Conservation (phyloP, 306 rosid species). For the Geum urbanum region DNA sequence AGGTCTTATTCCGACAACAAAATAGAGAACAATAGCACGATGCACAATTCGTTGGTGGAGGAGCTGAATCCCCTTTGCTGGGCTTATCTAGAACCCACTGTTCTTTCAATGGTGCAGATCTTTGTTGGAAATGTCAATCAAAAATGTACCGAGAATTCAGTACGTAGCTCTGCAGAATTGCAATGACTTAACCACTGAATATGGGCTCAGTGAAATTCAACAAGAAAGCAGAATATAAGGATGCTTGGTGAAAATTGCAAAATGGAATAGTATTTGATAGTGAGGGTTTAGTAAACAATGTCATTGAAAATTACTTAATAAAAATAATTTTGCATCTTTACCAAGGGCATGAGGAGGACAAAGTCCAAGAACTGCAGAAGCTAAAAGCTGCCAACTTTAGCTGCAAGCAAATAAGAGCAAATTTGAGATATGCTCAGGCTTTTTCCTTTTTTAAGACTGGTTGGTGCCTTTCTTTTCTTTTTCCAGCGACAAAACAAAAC, state of each 20-base stretch:
- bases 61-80: not conserved
- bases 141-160: not conserved
- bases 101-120: not conserved
- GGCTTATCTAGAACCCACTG: not conserved
- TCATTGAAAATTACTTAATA: too few species aligned
- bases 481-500: conserved; percentile 17
- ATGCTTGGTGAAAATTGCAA: conserved; percentile 1
- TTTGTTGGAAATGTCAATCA: not conserved
- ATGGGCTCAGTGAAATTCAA: not conserved
- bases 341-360: not conserved
- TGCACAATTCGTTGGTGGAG: too few species aligned
- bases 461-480: not conserved
- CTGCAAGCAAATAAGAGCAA: not conserved
- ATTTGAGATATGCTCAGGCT: not conserved
- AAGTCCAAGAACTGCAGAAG: conserved; percentile 7
- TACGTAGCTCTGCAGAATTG: not conserved
- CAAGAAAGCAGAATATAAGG: not conserved
- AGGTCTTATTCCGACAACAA: too few species aligned
- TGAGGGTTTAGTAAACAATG: not conserved
- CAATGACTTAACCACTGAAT: not conserved
- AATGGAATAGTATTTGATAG: not conserved
- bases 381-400: conserved; percentile 13
- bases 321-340: not conserved
- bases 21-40: too few species aligned
- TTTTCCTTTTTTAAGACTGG: not conserved